Conservation (phyloP, 148 eudicot genomes). For the Bassia scoparia region DNA sequence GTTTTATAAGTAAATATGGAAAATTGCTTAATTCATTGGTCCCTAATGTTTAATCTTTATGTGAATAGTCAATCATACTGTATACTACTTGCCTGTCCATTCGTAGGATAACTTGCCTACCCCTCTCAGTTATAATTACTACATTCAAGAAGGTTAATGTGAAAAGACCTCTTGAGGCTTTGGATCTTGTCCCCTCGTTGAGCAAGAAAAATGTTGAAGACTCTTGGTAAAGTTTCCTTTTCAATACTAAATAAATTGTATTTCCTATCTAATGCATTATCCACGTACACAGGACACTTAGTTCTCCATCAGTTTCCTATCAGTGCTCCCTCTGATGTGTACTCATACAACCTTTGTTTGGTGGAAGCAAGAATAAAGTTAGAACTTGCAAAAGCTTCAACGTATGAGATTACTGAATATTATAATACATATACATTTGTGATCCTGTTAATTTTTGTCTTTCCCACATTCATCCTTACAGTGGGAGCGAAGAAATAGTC, state of each 20-base stretch:
- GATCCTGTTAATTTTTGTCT: neutral
- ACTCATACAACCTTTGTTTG: slow-evolving; percentile 94
- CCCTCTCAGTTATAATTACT: slow-evolving; percentile 78
- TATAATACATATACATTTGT: neutral
- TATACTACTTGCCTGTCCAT: slow-evolving; percentile 10
- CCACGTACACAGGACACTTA: slow-evolving; percentile 73
- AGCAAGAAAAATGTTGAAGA: slow-evolving; percentile 70
- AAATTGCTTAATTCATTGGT: too few relatives aligned
- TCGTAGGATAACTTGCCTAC: slow-evolving; percentile 70
- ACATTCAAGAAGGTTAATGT: slow-evolving; percentile 77
- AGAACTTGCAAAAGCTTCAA: slow-evolving; percentile 93
- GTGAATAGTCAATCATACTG: neutral
- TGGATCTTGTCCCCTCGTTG: slow-evolving; percentile 91
- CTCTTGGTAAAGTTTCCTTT: slow-evolving; percentile 58
- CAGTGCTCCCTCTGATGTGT: slow-evolving; percentile 73
- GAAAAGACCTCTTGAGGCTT: slow-evolving; percentile 89
- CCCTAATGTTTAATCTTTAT: too few relatives aligned
- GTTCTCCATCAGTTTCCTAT: slow-evolving; percentile 96
- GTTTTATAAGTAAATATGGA: too few relatives aligned
- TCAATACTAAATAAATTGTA: neutral
- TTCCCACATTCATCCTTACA: neutral
- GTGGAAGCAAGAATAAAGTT: slow-evolving; percentile 87
- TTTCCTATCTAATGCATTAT: slow-evolving; percentile 18
- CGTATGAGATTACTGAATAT: slow-evolving; percentile 29
- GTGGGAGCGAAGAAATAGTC: neutral